Evolutionary conservation across 129 eudicot species (phyloP), one percentile per base, ranked within the genome.

Genomic region (Helichrysum umbraculigerum): DNA sequence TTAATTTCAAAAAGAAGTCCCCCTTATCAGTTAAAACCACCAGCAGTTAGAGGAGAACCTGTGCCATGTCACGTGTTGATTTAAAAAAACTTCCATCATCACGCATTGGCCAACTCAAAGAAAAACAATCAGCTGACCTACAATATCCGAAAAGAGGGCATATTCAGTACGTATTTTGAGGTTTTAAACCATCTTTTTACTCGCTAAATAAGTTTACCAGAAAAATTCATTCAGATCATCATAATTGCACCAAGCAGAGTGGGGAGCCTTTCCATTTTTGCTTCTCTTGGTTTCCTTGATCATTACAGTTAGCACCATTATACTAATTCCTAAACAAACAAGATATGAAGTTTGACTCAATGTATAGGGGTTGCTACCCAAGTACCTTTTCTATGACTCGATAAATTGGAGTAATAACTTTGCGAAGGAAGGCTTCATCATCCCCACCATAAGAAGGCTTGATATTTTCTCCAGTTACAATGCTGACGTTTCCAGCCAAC

Each of bases 391-490:
- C 90, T 78, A 95, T 89, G 67, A 95, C 99, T 78, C 81, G 90
- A 72, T 95, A 95, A 64, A 95, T 86, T 69, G 99, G 99, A 52
- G 97, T 89, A 74, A 95, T 82, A 60, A 95, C 96, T 78, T 95
- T 95, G 68, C 94, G 86, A 81, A 95, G 86, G 84, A 95, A 95
- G 79, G 99, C 84, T 84, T 95, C 99, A 67, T 95, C 92, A 50
- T 95, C 99, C 37, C 99, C 99, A 28, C 99, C 99, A 87, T 95
- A 95, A 71, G 97, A 89, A 72, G 99, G 97, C 88, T 95, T 95
- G 78, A 95, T 89, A 81, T 95, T 95, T 85, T 95, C 99, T 64
- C 99, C 97, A 35, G 99, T 95, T 21, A 95, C 99, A 78, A 95
- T 91, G 91, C 99, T 95, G 78, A 95, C 99, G 74, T 95, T 95